Base-by-base conservation (phyloP, 2,329 filamentous ascomycete species). In the Fusarium burgessii region DNA sequence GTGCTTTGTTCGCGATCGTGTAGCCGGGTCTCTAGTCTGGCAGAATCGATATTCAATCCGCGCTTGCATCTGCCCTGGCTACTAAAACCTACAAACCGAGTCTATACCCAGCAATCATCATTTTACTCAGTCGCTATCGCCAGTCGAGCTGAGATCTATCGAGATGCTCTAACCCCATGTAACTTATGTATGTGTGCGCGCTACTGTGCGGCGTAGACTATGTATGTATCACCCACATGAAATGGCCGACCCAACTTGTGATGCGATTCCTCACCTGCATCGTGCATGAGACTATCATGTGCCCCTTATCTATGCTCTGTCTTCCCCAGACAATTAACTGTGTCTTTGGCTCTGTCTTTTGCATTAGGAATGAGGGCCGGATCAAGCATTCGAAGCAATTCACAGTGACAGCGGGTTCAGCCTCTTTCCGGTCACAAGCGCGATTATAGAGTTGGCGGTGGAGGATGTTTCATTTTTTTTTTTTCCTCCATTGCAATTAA, bases 231-330 rank as follows among this genome's bases (percentile, higher is more conserved):
- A 72, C 69, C 27, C 68, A 69, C 66, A 68, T 68, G 55, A 66
- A 47, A 49, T 58, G 27, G 41, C 9, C n/a, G 38, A 42, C 54
- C 55, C 45, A 51, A 42, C 52, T 59, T 58, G 58, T 63, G 64
- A 68, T 58, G 52, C 50, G 52, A 50, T 59, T 54, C 36, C 68
- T 68, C 56, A 72, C 69, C 64, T 72, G 68, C 64, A 71, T 71
- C 50, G 38, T 69, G 66, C 66, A 70, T 70, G 50, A 66, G 40
- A 62, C 47, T 51, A 38, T 43, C 40, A 42, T 51, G 51, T 66
- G 45, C 40, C 45, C 51, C 58, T 58, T 36, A 38, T 60, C 43
- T 59, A 35, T 35, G n/a, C 41, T 68, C 29, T 29, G 29, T 29
- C 38, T 42, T 56, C 58, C 54, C 59, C 54, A 47, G 57, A 55